These are phyloP conservation scores for Hypoxylon rickii DNA, from an alignment of 495 filamentous ascomycete species.

Conservation along the genomic window DNA sequence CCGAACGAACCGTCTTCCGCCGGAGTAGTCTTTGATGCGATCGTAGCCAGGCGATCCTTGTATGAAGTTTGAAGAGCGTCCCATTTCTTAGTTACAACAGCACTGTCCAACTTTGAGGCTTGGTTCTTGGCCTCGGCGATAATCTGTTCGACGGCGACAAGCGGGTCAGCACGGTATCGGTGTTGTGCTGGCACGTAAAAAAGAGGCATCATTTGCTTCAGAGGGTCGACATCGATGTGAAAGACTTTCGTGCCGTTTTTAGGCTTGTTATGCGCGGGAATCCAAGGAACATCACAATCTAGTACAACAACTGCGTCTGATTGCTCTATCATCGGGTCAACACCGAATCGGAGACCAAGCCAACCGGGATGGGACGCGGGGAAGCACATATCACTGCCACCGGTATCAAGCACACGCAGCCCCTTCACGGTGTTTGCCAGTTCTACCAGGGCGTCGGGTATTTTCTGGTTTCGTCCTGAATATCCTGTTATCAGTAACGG, in stretches of 20 bases:
- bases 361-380: constrained; percentile 74
- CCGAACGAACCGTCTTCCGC: constrained; percentile 69
- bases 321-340: constrained; percentile 71
- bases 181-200: constrained; percentile 76
- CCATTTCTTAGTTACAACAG: constrained; percentile 55
- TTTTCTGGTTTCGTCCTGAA: constrained; percentile 72
- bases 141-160: constrained; percentile 73
- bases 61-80: constrained; percentile 63
- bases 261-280: constrained; percentile 64
- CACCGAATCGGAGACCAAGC: constrained; percentile 77
- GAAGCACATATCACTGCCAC: constrained; percentile 95
- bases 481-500: constrained; percentile 87
- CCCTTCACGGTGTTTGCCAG: constrained; percentile 79
- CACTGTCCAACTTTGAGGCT: constrained; percentile 51
- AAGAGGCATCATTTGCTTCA: constrained; percentile 86
- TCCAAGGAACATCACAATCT: constrained; percentile 80
- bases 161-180: constrained; percentile 76
- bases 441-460: constrained; percentile 72
- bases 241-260: constrained; percentile 67
- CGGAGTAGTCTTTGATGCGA: constrained; percentile 60
- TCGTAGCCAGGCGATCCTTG: constrained; percentile 60
- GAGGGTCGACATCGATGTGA: constrained; percentile 84
- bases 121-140: constrained; percentile 53
- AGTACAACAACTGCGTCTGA: constrained; percentile 86
- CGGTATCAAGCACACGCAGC: constrained; percentile 83